Percentiles rank a stretch among this genome's conserved stretches.
These are phyloP conservation scores for Raphanus hybrid DNA, from an alignment of 441 rosid genomes.

Conservation along the genomic window DNA sequence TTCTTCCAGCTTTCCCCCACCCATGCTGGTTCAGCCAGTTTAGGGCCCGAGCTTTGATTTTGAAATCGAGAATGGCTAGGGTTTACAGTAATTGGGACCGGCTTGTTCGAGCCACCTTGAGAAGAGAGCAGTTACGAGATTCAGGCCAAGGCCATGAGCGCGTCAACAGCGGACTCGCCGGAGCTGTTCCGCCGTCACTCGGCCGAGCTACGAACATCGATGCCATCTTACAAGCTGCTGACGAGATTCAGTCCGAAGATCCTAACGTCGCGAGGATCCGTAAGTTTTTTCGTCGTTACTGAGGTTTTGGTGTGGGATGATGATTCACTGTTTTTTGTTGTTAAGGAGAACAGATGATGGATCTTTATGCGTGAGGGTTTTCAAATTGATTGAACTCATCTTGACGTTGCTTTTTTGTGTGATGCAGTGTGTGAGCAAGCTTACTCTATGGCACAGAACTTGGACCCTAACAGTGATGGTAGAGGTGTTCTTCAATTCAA, in stretches of 20 bases:
- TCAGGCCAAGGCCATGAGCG: constrained; percentile 68
- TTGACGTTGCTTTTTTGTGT: constrained; percentile 20
- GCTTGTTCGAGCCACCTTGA: constrained; percentile 86
- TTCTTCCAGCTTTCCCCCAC: background rate
- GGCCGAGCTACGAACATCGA: constrained; percentile 87
- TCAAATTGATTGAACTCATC: background rate
- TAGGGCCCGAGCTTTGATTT: constrained; percentile 39
- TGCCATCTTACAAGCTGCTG: constrained; percentile 91
- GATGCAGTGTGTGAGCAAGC: constrained; percentile 97
- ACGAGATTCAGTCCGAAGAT: constrained; percentile 89
- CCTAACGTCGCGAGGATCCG: constrained; percentile 85
- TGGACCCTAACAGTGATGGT: constrained; percentile 96
- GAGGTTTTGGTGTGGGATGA: constrained; percentile 5
- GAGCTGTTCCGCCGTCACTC: constrained; percentile 92
- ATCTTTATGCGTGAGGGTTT: background rate
- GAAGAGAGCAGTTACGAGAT: constrained; percentile 72
- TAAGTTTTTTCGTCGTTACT: constrained; percentile 41
- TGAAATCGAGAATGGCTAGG: constrained; percentile 61
- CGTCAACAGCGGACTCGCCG: constrained; percentile 77
- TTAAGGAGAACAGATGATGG: background rate
- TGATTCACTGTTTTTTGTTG: background rate
- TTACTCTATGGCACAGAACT: constrained; percentile 88
- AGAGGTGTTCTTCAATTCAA: constrained; percentile 99
- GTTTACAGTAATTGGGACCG: constrained; percentile 80
- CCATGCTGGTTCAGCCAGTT: constrained; percentile 31